Percentiles rank a stretch among this genome's conserved stretches.
Evolutionary conservation across 192 early-diverging fungal genomes (phyloP).

Genomic region (Ambispora gerdemannii): DNA sequence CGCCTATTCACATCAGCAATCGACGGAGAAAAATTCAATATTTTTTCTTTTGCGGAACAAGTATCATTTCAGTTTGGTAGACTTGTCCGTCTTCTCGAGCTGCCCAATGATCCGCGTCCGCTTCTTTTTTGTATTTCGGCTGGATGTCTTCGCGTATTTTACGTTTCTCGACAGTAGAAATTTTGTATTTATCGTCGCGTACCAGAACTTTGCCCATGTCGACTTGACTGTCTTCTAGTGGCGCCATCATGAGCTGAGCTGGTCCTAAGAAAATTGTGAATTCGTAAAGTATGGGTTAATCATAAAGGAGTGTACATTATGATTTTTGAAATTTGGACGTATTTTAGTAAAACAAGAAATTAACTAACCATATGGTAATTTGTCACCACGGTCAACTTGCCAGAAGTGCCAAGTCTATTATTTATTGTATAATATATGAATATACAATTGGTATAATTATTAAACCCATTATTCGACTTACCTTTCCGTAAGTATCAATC

Average conservation of each 20-base stretch:
- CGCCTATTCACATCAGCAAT: no score
- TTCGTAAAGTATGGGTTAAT: background rate
- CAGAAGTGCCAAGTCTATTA: slow-evolving; percentile 48
- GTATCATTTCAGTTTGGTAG: background rate
- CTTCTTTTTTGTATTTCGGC: background rate
- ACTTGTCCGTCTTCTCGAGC: background rate
- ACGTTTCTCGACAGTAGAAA: slow-evolving; percentile 31
- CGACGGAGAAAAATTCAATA: no score
- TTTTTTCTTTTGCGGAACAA: slow-evolving; percentile 8
- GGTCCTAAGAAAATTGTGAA: slow-evolving; percentile 35
- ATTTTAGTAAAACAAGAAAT: background rate
- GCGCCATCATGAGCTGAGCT: slow-evolving; percentile 44
- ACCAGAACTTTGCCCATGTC: slow-evolving; percentile 27
- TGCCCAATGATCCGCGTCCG: slow-evolving; percentile 7
- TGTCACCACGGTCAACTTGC: slow-evolving; percentile 49
- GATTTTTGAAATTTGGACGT: background rate
- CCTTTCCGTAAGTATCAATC: slow-evolving; percentile 44
- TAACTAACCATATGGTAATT: slow-evolving; percentile 37
- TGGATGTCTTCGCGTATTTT: slow-evolving; percentile 7
- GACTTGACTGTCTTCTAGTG: slow-evolving; percentile 45
- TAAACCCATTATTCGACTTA: background rate
- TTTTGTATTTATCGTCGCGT: slow-evolving; percentile 33
- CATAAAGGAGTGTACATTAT: background rate
- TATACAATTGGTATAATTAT: background rate
- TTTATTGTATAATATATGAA: background rate